These are phyloP conservation scores for Phytopythium helicoides DNA, from an alignment of 352 stramenopile genomes.

Conservation along the genomic window DNA sequence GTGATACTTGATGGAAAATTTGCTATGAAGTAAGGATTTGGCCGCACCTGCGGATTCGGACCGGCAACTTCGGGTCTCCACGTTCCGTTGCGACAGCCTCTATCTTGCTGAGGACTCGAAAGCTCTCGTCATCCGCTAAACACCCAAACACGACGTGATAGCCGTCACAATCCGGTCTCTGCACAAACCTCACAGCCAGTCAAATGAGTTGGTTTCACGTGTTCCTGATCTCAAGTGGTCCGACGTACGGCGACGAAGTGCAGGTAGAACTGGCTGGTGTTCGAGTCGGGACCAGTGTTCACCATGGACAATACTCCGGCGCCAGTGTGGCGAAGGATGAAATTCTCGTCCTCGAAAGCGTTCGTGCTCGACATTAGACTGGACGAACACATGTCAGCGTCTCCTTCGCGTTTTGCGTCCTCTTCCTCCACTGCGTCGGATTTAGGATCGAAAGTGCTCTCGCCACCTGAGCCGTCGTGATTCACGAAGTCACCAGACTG, in stretches of 20 bases:
- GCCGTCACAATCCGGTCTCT: constrained; percentile 69
- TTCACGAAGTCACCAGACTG: constrained; percentile 91
- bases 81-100: constrained; percentile 43
- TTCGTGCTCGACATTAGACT: not conserved
- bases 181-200: constrained; percentile 5
- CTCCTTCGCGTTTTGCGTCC: constrained; percentile 6
- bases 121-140: constrained; percentile 48
- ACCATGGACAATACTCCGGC: constrained; percentile 92
- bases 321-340: constrained; percentile 87
- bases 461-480: constrained; percentile 71
- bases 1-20: no score
- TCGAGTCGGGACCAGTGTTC: constrained; percentile 94
- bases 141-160: constrained; percentile 82
- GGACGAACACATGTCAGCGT: not conserved
- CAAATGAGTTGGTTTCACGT: not conserved
- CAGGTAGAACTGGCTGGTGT: constrained; percentile 97
- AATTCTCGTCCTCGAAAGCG: constrained; percentile 94
- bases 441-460: constrained; percentile 81
- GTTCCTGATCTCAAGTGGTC: not conserved
- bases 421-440: not conserved
- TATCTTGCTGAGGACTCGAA: constrained; percentile 41
- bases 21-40: constrained; percentile 39
- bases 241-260: constrained; percentile 43
- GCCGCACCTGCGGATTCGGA: constrained; percentile 42
- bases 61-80: constrained; percentile 42